Conservation (phyloP, 2,329 filamentous ascomycete genomes). For the Pseudocercospora ulei region DNA sequence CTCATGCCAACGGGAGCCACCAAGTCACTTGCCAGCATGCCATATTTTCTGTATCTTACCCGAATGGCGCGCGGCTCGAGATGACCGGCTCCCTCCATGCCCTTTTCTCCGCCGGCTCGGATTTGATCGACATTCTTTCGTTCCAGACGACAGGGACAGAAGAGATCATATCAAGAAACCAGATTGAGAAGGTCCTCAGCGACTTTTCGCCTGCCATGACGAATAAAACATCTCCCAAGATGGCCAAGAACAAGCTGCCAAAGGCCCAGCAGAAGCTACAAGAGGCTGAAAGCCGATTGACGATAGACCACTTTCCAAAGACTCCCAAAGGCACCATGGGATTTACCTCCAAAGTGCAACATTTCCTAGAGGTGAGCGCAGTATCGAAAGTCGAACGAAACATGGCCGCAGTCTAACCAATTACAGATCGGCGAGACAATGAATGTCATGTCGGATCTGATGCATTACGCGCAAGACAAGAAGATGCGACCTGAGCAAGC, state of each 20-base stretch:
- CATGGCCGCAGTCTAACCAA: constrained; percentile 15
- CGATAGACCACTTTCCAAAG: constrained; percentile 40
- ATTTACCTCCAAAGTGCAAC: constrained; percentile 48
- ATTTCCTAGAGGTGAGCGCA: constrained; percentile 51
- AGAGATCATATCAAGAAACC: constrained; percentile 68
- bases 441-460: constrained; percentile 53
- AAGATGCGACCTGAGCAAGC: constrained; percentile 47
- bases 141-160: constrained; percentile 67
- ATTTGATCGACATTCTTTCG: constrained; percentile 76
- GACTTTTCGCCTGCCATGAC: constrained; percentile 45
- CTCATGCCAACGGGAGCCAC: constrained; percentile 54
- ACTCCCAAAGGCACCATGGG: constrained; percentile 46
- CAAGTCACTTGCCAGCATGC: constrained; percentile 67
- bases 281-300: constrained; percentile 39
- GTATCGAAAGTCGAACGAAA: constrained; percentile 5
- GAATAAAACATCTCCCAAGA: constrained; percentile 41
- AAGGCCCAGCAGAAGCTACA: constrained; percentile 36
- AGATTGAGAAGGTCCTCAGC: constrained; percentile 41
- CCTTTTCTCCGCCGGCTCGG: constrained; percentile 60
- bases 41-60: constrained; percentile 82
- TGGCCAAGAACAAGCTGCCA: constrained; percentile 45
- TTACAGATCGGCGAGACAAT: constrained; percentile 55
- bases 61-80: constrained; percentile 55
- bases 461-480: constrained; percentile 48
- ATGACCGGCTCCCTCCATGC: constrained; percentile 60